Conservation (phyloP, 805 yeast species). For the Suhomyces xylopsoci region DNA sequence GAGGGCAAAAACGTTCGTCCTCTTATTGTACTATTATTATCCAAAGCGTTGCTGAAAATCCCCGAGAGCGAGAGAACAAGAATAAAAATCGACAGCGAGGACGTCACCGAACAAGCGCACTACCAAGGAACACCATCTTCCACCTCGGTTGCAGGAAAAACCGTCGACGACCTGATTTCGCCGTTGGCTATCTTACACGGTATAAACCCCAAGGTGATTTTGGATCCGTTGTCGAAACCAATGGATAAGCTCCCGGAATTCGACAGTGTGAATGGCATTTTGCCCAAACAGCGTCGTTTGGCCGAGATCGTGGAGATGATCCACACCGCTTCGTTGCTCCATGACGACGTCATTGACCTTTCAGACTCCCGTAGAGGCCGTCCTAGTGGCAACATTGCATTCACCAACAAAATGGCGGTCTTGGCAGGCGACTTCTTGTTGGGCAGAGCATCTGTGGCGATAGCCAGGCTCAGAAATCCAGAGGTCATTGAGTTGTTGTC, state of each 20-base stretch:
- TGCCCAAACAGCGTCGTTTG: constrained; percentile 91
- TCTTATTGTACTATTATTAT: constrained; percentile 74
- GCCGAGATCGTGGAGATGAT: constrained; percentile 99
- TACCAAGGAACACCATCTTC: constrained; percentile 55
- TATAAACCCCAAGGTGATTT: constrained; percentile 75
- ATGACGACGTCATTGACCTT: constrained; percentile 94
- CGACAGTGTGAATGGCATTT: constrained; percentile 65
- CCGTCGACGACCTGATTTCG: constrained; percentile 62
- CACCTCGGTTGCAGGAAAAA: constrained; percentile 57
- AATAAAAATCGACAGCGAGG: constrained; percentile 56
- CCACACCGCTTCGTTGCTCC: constrained; percentile 92
- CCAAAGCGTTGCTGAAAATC: constrained; percentile 75
- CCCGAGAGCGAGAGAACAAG: constrained; percentile 68
- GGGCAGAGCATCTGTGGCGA: constrained; percentile 94
- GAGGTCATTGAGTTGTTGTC: constrained; percentile 95
- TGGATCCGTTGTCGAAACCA: constrained; percentile 82
- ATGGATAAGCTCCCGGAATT: constrained; percentile 65
- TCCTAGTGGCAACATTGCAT: constrained; percentile 89
- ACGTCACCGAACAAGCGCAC: constrained; percentile 64
- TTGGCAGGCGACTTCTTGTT: constrained; percentile 93
- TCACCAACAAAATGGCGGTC: constrained; percentile 95
- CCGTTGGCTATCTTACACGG: constrained; percentile 87
- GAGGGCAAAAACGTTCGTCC: constrained; percentile 97
- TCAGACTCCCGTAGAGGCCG: constrained; percentile 86
- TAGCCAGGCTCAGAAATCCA: constrained; percentile 90